phyloP scores from a whole-genome alignment of 2,329 filamentous ascomycete genomes.

The Xylaria sp. region DNA sequence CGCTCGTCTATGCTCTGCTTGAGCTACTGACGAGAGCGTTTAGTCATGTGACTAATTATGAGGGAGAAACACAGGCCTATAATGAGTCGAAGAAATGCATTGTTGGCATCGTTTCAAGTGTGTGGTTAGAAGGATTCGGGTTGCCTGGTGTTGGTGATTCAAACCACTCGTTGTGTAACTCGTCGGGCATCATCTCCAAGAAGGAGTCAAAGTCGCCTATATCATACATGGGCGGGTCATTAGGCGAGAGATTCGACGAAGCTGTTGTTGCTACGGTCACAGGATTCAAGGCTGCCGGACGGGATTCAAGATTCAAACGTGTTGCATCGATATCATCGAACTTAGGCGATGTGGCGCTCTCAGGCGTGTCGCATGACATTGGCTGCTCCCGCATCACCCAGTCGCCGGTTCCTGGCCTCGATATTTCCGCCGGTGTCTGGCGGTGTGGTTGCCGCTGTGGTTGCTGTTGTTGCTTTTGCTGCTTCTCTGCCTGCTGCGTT shows the following conservation, averaged over 20 bases:
- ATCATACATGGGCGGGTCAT: constrained; percentile 9
- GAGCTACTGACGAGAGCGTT: background rate
- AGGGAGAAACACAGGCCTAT: background rate
- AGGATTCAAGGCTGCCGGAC: constrained; percentile 6
- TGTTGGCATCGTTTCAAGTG: constrained; percentile 1
- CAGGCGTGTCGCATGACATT: constrained; percentile 12
- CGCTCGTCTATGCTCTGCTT: background rate
- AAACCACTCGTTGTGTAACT: constrained; percentile 32
- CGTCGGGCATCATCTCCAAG: constrained; percentile 31
- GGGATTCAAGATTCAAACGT: background rate
- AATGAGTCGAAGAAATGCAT: constrained; percentile 22
- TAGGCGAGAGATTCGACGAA: constrained; percentile 3
- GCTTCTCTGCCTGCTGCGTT: constrained; percentile 22
- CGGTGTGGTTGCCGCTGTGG: constrained; percentile 12
- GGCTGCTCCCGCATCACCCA: constrained; percentile 16
- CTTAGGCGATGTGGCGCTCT: background rate
- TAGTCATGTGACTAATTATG: background rate
- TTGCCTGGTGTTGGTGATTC: constrained; percentile 16
- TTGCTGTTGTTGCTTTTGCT: constrained; percentile 12
- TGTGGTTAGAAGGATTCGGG: background rate
- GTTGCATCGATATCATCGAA: constrained; percentile 10
- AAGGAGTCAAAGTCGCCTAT: constrained; percentile 32
- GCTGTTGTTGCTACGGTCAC: background rate
- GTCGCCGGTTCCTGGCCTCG: background rate
- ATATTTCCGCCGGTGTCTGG: constrained; percentile 10